Evolutionary conservation across 2,329 filamentous ascomycete species (phyloP), one percentile per base, ranked within the genome.

Genomic region (Pseudogymnoascus sp.): DNA sequence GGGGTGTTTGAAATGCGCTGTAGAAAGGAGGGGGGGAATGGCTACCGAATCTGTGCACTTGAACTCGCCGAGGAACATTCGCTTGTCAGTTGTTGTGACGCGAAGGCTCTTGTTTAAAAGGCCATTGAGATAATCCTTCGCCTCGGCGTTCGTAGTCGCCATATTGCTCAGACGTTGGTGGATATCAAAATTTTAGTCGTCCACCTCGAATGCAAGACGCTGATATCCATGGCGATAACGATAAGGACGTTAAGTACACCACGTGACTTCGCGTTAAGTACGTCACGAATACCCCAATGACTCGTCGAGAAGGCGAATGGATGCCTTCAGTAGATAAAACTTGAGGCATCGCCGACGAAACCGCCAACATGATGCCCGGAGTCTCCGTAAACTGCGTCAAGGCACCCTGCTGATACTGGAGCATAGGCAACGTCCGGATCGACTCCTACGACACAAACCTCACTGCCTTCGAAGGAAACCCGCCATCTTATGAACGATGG

Each of bases 1-100:
- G 47, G 50, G 16, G 37, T 61, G n/a, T 4, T 4, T 18, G n/a
- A 40, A 4, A 59, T 59, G 11, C 64, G 47, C 23, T 59, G 61
- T 21, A 14, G 31, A 23, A 16, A 56, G 11, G 21, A 25, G n/a
- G 33, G 59, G 14, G 14, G 10, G 25, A 56, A 31, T 25, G 23
- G 63, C 44, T 77, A 95, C 92, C 65, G 89, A 86, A 78, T 99
- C 94, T 31, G 92, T 97, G 78, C 94, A 99, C 76, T 95, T 97
- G 77, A 99, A 90, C 67, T 86, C 82, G 18, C 94, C 94, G 63
- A 92, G 85, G 75, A 97, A 99, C 74, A 96, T 86, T 65, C 94
- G 90, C 14, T 84, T 85, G 73, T 97, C 93, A 4, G 86, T 90
- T 12, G 89, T 90, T 69, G 89, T 84, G 62, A 97, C 78, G 64